These are phyloP conservation scores for Malus orientalis DNA, from an alignment of 306 rosid genomes.

Conservation along the genomic window DNA sequence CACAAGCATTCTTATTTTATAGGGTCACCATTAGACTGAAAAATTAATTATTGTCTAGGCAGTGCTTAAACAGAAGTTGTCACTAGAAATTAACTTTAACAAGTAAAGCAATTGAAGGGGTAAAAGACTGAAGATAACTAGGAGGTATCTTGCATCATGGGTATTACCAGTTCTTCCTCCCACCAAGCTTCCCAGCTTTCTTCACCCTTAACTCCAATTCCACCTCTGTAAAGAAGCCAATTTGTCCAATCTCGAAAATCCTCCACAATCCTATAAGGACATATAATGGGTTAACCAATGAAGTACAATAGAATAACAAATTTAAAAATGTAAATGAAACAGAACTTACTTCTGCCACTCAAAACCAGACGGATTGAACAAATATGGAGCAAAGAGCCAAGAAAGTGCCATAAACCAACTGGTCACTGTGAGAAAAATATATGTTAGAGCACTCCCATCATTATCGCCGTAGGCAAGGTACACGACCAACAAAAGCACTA, in stretches of 20 bases:
- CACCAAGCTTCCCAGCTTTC: slow-evolving; percentile 99
- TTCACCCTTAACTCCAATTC: slow-evolving; percentile 94
- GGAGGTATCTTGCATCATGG: not conserved
- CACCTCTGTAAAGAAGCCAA: slow-evolving; percentile 93
- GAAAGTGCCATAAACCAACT: slow-evolving; percentile 98
- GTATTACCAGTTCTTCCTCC: slow-evolving; percentile 92
- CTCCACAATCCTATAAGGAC: slow-evolving; percentile 56
- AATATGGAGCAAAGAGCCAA: slow-evolving; percentile 95
- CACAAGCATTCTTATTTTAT: not conserved
- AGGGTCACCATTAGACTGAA: not conserved
- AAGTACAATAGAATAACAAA: not conserved
- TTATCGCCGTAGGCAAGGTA: slow-evolving; percentile 79
- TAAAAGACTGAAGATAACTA: not conserved
- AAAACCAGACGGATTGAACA: slow-evolving; percentile 95
- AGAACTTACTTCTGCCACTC: slow-evolving; percentile 95
- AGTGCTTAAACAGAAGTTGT: not conserved
- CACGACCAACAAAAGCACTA: slow-evolving; percentile 70
- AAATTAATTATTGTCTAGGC: not conserved
- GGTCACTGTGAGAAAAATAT: slow-evolving; percentile 77
- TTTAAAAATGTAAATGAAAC: not conserved
- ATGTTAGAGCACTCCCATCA: slow-evolving; percentile 52
- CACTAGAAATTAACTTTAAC: not conserved
- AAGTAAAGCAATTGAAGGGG: not conserved
- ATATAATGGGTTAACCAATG: slow-evolving; percentile 9
- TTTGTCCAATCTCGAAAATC: slow-evolving; percentile 97